Base-by-base conservation (phyloP, 768 basidiomycete genomes). In the Suillus placidus region DNA sequence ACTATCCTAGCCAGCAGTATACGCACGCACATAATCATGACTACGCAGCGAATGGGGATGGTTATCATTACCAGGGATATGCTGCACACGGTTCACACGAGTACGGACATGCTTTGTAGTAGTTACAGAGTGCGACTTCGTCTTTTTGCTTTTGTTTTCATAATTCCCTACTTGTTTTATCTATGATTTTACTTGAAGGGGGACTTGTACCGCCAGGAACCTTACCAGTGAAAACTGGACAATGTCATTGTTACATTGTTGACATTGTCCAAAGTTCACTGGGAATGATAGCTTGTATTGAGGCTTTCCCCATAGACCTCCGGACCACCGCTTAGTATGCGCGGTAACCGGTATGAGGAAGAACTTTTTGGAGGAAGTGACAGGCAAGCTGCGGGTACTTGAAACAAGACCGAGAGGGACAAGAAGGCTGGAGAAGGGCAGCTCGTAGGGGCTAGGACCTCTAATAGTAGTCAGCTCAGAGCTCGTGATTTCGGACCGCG, bases 291-390 rank as follows among this genome's bases (percentile, higher is more conserved):
- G 26, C 26, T 26, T 26, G 26, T 26, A 26, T 26, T 26, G 26
- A 26, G 26, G 26, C 26, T 26, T 26, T 2, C 26, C 26, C 26
- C 26, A 26, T 26, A 26, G 42, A 16, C 42, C 42, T 43, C 18
- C 42, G 42, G 42, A 9, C 20, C 20, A 45, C 20, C 42, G 42
- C 42, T 43, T 43, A n/a, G n/a, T n/a, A 43, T 9, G 42, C 18
- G 18, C 42, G 42, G 42, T 42, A 92, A 98, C 76, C 91, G 88
- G 70, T 87, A 90, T 49, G 87, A 93, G 3, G 86, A 88, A 62
- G 93, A 94, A 68, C 87, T 97, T 52, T 84, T 95, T 30, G 91
- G 92, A 43, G 85, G n/a, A n/a, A n/a, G 63, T 38, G 37, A 3
- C 37, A 38, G 37, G 37, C 37, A 86, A 84, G 66, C 74, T 93